Percentiles rank a stretch among this genome's conserved stretches.
Evolutionary conservation across 2,329 filamentous ascomycete genomes (phyloP).

Genomic region (Exophiala phaeomuriformis): DNA sequence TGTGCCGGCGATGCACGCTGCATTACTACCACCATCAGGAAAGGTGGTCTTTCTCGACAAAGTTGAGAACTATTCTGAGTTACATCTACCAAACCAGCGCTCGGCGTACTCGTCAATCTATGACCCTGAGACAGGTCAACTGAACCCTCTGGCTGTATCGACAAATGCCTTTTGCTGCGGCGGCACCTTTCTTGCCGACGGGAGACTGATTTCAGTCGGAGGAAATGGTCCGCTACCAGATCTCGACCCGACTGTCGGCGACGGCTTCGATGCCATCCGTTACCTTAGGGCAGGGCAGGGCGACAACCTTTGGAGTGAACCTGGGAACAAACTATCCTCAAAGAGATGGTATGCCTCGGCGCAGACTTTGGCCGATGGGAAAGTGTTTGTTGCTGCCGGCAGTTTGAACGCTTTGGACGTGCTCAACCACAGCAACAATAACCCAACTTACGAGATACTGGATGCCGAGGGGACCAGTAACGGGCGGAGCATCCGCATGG

Average conservation of each 20-base stretch:
- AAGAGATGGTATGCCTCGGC: constrained; percentile 56
- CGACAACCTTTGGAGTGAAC: constrained; percentile 48
- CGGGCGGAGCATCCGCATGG: constrained; percentile 45
- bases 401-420: constrained; percentile 53
- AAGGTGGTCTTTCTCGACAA: constrained; percentile 57
- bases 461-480: constrained; percentile 42
- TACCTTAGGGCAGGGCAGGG: constrained; percentile 45
- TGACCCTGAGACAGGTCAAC: constrained; percentile 44
- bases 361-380: constrained; percentile 52
- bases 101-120: constrained; percentile 56
- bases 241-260: constrained; percentile 51
- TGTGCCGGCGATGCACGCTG: constrained; percentile 56
- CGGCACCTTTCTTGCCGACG: constrained; percentile 52
- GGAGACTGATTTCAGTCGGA: constrained; percentile 49
- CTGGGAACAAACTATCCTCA: constrained; percentile 48
- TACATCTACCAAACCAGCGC: constrained; percentile 47
- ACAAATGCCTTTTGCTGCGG: constrained; percentile 58
- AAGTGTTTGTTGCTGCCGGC: constrained; percentile 54
- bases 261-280: constrained; percentile 54
- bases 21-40: constrained; percentile 54
- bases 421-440: constrained; percentile 50
- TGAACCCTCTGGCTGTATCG: constrained; percentile 20
- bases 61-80: constrained; percentile 55
- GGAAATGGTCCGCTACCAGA: constrained; percentile 51
- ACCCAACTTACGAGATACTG: constrained; percentile 57